Evolutionary conservation across 768 basidiomycete species (phyloP).

Genomic region (Boletus patriciae): DNA sequence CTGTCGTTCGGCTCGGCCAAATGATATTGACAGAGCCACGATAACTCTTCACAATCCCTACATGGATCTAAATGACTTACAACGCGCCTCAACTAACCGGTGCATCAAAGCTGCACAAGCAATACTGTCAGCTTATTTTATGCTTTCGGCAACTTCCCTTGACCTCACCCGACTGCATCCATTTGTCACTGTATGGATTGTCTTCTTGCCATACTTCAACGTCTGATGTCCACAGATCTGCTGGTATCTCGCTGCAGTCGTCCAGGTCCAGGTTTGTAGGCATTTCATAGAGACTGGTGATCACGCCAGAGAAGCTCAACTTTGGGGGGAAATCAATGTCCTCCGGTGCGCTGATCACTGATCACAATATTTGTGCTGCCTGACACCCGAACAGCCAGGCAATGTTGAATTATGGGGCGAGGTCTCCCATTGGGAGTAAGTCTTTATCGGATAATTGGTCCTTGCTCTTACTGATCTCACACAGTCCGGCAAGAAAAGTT

Average conservation of each 20-base stretch:
- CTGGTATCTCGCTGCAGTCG: constrained; percentile 88
- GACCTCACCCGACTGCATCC: constrained; percentile 81
- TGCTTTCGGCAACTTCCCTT: constrained; percentile 76
- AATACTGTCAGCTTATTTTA: constrained; percentile 74
- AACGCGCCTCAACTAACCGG: constrained; percentile 62
- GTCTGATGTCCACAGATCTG: constrained; percentile 57
- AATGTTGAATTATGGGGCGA: constrained; percentile 77
- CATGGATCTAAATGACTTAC: constrained; percentile 68
- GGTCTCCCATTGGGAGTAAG: constrained; percentile 83
- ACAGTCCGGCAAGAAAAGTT: constrained; percentile 81
- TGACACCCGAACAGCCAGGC: constrained; percentile 55
- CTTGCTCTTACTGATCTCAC: constrained; percentile 9
- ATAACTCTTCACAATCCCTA: constrained; percentile 88
- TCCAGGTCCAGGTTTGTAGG: constrained; percentile 84
- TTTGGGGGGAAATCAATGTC: constrained; percentile 88
- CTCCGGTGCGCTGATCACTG: constrained; percentile 52
- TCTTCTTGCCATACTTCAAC: constrained; percentile 9
- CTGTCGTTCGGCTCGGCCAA: constrained; percentile 5
- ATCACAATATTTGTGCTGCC: background rate
- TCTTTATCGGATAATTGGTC: constrained; percentile 7
- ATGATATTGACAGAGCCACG: constrained; percentile 55
- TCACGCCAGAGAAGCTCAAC: constrained; percentile 65
- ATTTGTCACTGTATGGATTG: constrained; percentile 67
- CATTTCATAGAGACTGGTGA: constrained; percentile 84
- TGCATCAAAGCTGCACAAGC: constrained; percentile 74